Percentiles rank a stretch among this genome's conserved stretches.
Evolutionary conservation across 371 early-diverging fungal genomes (phyloP).

Genomic region (Mortierella sp.): DNA sequence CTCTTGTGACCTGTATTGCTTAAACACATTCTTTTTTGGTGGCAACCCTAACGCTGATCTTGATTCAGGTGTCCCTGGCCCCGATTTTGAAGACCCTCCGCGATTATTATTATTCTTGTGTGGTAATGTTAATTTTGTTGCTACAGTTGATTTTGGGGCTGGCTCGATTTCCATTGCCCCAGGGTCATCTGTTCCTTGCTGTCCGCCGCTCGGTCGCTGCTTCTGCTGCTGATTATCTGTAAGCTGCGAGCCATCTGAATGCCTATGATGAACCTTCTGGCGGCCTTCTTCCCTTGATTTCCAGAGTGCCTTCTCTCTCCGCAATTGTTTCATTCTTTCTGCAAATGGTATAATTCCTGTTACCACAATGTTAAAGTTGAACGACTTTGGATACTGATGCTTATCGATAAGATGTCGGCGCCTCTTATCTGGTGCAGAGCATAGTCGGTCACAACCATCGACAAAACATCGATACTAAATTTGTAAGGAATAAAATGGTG

Average conservation of each 20-base stretch:
- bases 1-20: conserved; percentile 25
- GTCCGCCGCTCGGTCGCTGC: neutral
- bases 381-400: conserved; percentile 74
- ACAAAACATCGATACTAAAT: conserved; percentile 80
- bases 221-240: neutral
- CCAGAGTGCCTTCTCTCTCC: conserved; percentile 14
- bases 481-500: neutral
- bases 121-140: neutral
- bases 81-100: neutral
- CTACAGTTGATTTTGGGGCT: neutral
- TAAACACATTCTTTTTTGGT: conserved; percentile 27
- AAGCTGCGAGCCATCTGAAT: neutral
- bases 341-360: conserved; percentile 63
- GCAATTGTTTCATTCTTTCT: conserved; percentile 35
- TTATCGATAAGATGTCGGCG: conserved; percentile 74
- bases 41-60: neutral
- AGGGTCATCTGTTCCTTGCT: neutral
- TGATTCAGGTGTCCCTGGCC: neutral
- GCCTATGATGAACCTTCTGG: conserved; percentile 5
- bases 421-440: conserved; percentile 65
- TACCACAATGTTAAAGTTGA: conserved; percentile 73
- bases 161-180: conserved; percentile 30
- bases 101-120: neutral
- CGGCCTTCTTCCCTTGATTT: conserved; percentile 17
- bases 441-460: conserved; percentile 66